Evolutionary conservation across 169 alveolate genomes (phyloP).

Genomic region (Plasmodium billcollinsi): DNA sequence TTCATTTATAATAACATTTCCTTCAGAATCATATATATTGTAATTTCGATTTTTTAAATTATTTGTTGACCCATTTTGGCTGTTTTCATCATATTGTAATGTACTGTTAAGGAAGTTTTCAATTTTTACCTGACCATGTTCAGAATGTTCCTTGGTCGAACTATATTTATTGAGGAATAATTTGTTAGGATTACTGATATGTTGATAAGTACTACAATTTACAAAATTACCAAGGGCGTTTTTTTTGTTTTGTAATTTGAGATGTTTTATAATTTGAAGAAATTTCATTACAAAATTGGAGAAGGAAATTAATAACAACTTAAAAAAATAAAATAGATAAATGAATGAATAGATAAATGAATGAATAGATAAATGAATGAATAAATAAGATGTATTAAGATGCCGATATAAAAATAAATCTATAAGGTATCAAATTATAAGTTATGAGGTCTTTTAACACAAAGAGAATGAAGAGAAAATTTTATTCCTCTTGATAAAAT

Average conservation of each 20-base stretch:
- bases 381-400: no score
- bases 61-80: neutral
- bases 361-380: no score
- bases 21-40: neutral
- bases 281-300: slow-evolving; percentile 17
- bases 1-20: neutral
- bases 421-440: no score
- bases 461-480: no score
- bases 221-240: neutral
- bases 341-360: no score
- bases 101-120: neutral
- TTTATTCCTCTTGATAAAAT: no score
- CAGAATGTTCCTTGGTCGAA: neutral
- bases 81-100: neutral
- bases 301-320: neutral
- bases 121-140: neutral
- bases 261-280: slow-evolving; percentile 16
- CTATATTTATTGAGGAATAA: neutral
- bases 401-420: no score
- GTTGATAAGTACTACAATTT: slow-evolving; percentile 2
- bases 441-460: no score
- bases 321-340: neutral
- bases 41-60: neutral
- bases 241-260: slow-evolving; percentile 25
- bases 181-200: slow-evolving; percentile 17